phyloP scores from a whole-genome alignment of 2,329 filamentous ascomycete species.

The Myriosclerotinia scirpicola region DNA sequence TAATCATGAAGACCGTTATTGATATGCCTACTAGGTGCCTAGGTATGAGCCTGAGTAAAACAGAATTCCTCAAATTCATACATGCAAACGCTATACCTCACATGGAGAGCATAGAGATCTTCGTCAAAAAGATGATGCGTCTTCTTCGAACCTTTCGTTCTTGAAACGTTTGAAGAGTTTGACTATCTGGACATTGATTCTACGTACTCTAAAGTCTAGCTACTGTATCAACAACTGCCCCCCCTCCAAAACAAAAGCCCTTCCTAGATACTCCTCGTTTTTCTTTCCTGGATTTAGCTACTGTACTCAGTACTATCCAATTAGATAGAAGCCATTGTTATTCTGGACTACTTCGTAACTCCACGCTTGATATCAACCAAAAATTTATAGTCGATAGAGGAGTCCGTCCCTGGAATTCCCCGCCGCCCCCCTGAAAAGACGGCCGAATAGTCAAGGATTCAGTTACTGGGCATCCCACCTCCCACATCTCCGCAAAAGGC shows the following conservation, averaged over 20 bases:
- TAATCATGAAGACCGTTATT: too few relatives aligned
- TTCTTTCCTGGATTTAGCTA: not conserved
- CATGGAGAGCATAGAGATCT: not conserved
- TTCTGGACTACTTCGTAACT: not conserved
- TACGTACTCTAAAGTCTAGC: not conserved
- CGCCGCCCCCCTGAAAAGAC: not conserved
- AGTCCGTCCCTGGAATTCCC: not conserved
- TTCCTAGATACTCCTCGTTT: not conserved
- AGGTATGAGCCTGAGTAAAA: too few relatives aligned
- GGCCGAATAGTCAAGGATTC: not conserved
- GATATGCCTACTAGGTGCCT: too few relatives aligned
- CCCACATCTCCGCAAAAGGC: constrained; percentile 15
- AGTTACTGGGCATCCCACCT: not conserved
- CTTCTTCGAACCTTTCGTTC: not conserved
- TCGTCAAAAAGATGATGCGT: too few relatives aligned
- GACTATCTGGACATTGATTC: not conserved
- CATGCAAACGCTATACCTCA: not conserved
- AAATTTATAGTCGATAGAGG: not conserved
- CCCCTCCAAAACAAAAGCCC: not conserved
- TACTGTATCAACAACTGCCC: not conserved
- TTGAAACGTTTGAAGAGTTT: not conserved
- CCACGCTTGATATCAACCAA: not conserved
- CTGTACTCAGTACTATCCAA: not conserved
- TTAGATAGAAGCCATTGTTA: constrained; percentile 3
- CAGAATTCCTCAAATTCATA: not conserved